These are phyloP conservation scores for Xerocomus potaroensis DNA, from an alignment of 768 basidiomycete species.

Conservation along the genomic window DNA sequence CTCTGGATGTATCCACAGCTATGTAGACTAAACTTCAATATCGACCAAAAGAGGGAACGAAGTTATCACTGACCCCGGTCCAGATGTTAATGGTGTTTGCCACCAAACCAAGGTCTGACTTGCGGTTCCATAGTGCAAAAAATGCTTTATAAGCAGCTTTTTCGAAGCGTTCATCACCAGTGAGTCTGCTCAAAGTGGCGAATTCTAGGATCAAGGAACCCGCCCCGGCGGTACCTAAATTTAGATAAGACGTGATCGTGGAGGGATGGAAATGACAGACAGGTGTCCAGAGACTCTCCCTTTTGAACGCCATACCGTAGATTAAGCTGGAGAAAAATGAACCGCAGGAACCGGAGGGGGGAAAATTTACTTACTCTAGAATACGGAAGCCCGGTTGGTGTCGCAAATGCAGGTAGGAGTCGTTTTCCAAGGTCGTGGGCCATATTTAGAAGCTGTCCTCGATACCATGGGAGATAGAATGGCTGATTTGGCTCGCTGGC, in stretches of 20 bases:
- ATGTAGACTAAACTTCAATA: slow-evolving; percentile 9
- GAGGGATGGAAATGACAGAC: slow-evolving; percentile 43
- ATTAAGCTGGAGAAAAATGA: slow-evolving; percentile 56
- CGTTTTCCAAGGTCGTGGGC: slow-evolving; percentile 86
- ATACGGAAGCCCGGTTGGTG: slow-evolving; percentile 87
- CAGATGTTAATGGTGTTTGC: slow-evolving; percentile 86
- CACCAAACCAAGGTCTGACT: slow-evolving; percentile 77
- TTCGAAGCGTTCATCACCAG: slow-evolving; percentile 87
- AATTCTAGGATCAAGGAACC: slow-evolving; percentile 94
- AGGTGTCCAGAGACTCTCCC: slow-evolving; percentile 81
- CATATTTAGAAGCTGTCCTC: slow-evolving; percentile 69
- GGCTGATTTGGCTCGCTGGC: slow-evolving; percentile 62
- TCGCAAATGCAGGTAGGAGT: slow-evolving; percentile 86
- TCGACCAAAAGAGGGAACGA: neutral
- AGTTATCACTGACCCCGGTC: slow-evolving; percentile 58
- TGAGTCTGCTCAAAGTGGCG: slow-evolving; percentile 85
- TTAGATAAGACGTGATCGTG: slow-evolving; percentile 4
- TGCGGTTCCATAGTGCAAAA: slow-evolving; percentile 91
- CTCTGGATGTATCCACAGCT: slow-evolving; percentile 74
- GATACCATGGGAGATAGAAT: slow-evolving; percentile 82
- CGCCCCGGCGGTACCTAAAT: slow-evolving; percentile 82
- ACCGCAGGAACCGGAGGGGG: neutral
- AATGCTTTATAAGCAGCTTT: slow-evolving; percentile 86
- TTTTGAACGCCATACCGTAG: slow-evolving; percentile 70
- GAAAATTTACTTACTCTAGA: slow-evolving; percentile 57